Base-by-base conservation (phyloP, 2,329 filamentous ascomycete genomes). In the Clonostachys sp. region DNA sequence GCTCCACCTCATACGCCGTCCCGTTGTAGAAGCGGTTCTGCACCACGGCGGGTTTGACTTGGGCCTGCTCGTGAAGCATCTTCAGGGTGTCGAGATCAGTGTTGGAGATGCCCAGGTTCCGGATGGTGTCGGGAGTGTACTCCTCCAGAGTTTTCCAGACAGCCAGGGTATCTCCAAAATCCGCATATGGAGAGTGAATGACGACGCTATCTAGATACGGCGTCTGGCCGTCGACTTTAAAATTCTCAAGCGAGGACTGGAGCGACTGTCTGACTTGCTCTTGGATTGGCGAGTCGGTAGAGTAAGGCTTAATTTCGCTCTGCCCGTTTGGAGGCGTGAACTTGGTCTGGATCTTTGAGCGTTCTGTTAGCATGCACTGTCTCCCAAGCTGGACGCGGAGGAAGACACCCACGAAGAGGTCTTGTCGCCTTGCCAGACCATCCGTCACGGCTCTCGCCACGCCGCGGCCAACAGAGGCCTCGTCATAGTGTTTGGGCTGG, bases 401-500 rank as follows among this genome's bases (percentile, higher is more conserved):
- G 24, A 10, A 30, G 24, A 30, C 24, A 30, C 77, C 57, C 59
- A 88, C 81, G 60, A 84, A 89, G 42, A 92, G 57, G 34, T 86
- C 79, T 42, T 74, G 57, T 5, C 73, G 65, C 20, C 55, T 74
- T 42, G 87, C 68, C n/a, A 79, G 63, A 2, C 80, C 80, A 34
- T 83, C 76, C 7, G 65, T 56, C 45, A 89, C 75, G 35, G 83
- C 83, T 47, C 73, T 71, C 49, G 78, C 73, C 43, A 94, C 72
- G 4, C 84, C 89, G 24, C 79, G 73, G 3, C 83, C 87, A 2
- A 89, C 86, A 7, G 86, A 72, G 46, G 77, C 69, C 64, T 95
- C 89, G 53, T 83, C 77, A 63, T 94, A 94, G 66, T 92, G 87
- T 51, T 80, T 80, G 3, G 87, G 87, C 64, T 91, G 87, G 14